These are phyloP conservation scores for Ustilago trichophora DNA, from an alignment of 1,284 basidiomycete genomes.

Conservation along the genomic window DNA sequence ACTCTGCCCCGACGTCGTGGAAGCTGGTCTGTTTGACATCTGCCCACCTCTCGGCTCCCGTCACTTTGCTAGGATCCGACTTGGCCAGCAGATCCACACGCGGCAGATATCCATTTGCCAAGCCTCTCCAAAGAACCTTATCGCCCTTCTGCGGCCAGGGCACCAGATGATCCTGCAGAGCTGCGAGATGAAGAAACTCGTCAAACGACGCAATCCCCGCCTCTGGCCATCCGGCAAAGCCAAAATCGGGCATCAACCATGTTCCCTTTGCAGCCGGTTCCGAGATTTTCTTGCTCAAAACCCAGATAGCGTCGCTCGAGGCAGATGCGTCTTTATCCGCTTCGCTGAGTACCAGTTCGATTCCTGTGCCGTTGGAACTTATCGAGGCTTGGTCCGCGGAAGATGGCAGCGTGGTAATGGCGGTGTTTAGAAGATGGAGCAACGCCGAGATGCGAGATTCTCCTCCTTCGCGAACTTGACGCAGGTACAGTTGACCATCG, in stretches of 20 bases:
- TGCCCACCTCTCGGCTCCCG: slow-evolving; percentile 31
- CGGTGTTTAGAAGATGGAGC: slow-evolving; percentile 33
- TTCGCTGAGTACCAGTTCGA: slow-evolving; percentile 44
- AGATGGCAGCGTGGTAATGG: slow-evolving; percentile 27
- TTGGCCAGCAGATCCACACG: slow-evolving; percentile 34
- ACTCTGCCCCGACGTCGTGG: slow-evolving; percentile 38
- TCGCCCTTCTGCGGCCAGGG: slow-evolving; percentile 44
- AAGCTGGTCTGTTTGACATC: slow-evolving; percentile 52
- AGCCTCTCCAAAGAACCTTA: slow-evolving; percentile 39
- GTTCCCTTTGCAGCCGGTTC: slow-evolving; percentile 20
- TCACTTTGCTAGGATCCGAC: slow-evolving; percentile 19
- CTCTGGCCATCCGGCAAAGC: slow-evolving; percentile 56
- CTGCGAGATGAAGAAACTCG: slow-evolving; percentile 38
- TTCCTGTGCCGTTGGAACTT: background rate
- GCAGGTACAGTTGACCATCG: slow-evolving; percentile 45
- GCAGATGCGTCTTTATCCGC: slow-evolving; percentile 45
- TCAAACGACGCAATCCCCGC: slow-evolving; percentile 43
- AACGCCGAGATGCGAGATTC: slow-evolving; percentile 47
- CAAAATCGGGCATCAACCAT: slow-evolving; percentile 53
- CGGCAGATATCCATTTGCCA: slow-evolving; percentile 41
- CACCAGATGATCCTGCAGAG: slow-evolving; percentile 21
- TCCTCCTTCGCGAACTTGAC: slow-evolving; percentile 38
- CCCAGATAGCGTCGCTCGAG: slow-evolving; percentile 32
- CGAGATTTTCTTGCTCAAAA: slow-evolving; percentile 26
- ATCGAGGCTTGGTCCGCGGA: too few relatives aligned